Percentiles rank a stretch among this genome's conserved stretches.
These are phyloP conservation scores for Chlorociboria aeruginascens DNA, from an alignment of 495 filamentous ascomycete species.

Conservation along the genomic window DNA sequence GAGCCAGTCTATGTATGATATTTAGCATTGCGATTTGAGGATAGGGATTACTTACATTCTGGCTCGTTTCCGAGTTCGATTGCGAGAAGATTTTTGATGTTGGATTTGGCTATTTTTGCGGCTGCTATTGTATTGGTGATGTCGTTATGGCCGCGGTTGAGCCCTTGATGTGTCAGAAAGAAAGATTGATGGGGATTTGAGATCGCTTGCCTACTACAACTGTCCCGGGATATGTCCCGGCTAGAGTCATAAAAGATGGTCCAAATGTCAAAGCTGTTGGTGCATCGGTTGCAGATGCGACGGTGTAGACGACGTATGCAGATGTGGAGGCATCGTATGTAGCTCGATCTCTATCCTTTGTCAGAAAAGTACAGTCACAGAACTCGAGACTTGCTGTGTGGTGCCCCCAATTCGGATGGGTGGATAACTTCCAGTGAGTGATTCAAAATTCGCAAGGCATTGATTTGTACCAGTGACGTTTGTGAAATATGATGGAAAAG, in stretches of 20 bases:
- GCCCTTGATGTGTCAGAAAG: slow-evolving; percentile 18
- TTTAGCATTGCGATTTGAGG: slow-evolving; percentile 5
- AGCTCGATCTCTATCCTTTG: slow-evolving; percentile 31
- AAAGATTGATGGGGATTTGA: neutral
- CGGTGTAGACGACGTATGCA: slow-evolving; percentile 42
- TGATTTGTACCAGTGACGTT: slow-evolving; percentile 40
- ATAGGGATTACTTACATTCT: slow-evolving; percentile 34
- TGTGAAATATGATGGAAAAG: slow-evolving; percentile 45
- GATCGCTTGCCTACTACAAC: slow-evolving; percentile 29
- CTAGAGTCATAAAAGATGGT: slow-evolving; percentile 40
- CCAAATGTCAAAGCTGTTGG: slow-evolving; percentile 44
- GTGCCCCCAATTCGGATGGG: slow-evolving; percentile 49
- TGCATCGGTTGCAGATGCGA: slow-evolving; percentile 38
- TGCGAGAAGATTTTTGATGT: slow-evolving; percentile 39
- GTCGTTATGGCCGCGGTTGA: slow-evolving; percentile 45
- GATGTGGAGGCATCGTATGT: slow-evolving; percentile 37
- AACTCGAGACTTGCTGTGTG: slow-evolving; percentile 27
- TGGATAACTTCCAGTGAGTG: slow-evolving; percentile 41
- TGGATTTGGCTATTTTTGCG: slow-evolving; percentile 31
- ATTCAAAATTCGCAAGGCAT: slow-evolving; percentile 42
- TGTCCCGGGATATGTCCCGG: slow-evolving; percentile 36
- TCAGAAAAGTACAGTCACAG: neutral
- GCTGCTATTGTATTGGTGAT: slow-evolving; percentile 44
- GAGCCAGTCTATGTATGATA: slow-evolving; percentile 24
- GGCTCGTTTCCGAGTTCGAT: slow-evolving; percentile 53